phyloP scores from a whole-genome alignment of 2,329 filamentous ascomycete species.

The Fusarium pseudonygamai region DNA sequence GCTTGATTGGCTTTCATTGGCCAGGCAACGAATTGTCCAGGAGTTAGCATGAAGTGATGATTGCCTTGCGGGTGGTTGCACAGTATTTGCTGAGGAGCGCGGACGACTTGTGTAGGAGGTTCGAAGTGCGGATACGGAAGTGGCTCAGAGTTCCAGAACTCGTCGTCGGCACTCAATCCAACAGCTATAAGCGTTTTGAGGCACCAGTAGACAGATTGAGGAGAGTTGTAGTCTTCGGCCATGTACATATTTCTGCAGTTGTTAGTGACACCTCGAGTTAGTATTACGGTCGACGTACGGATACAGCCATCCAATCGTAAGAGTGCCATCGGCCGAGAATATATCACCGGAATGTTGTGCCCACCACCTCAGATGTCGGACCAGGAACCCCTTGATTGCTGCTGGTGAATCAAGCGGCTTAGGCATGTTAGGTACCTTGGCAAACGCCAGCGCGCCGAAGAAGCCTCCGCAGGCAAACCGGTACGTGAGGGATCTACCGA shows the following conservation, averaged over 20 bases:
- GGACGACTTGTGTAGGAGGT: slow-evolving; percentile 2
- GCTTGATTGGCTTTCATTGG: slow-evolving; percentile 53
- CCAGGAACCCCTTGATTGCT: slow-evolving; percentile 57
- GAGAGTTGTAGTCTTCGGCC: slow-evolving; percentile 66
- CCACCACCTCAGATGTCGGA: slow-evolving; percentile 63
- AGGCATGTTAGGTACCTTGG: slow-evolving; percentile 51
- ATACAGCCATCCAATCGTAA: slow-evolving; percentile 56
- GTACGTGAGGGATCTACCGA: slow-evolving; percentile 61
- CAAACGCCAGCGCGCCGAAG: slow-evolving; percentile 56
- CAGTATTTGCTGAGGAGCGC: slow-evolving; percentile 55
- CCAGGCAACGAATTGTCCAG: slow-evolving; percentile 51
- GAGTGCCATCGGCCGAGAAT: slow-evolving; percentile 59
- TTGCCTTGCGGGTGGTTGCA: slow-evolving; percentile 47
- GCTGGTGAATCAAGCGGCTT: slow-evolving; percentile 51
- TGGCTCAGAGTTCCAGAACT: slow-evolving; percentile 58
- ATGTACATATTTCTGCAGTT: slow-evolving; percentile 60
- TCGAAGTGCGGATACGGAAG: slow-evolving; percentile 31
- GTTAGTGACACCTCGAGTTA: not conserved
- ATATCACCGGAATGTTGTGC: slow-evolving; percentile 51
- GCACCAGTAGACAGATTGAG: slow-evolving; percentile 64
- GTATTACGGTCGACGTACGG: slow-evolving; percentile 26
- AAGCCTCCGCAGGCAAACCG: slow-evolving; percentile 61
- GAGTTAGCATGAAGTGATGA: slow-evolving; percentile 56
- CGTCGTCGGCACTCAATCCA: slow-evolving; percentile 46
- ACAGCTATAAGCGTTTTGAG: slow-evolving; percentile 60